These are phyloP conservation scores for Leptomonas pyrrhocoris DNA, from an alignment of 208 protist species.

Conservation along the genomic window DNA sequence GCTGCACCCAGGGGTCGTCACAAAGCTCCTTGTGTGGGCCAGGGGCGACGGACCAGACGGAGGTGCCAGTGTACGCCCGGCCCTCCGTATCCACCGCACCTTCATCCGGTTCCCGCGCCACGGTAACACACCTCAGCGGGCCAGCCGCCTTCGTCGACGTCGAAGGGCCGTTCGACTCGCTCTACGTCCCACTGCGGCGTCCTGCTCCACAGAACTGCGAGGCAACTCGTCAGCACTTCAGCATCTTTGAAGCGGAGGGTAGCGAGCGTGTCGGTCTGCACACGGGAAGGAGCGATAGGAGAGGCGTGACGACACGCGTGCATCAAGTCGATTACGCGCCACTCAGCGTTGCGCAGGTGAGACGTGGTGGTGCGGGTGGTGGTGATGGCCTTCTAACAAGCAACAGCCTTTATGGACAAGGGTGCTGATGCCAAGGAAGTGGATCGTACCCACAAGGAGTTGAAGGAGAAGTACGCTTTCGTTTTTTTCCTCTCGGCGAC, in stretches of 20 bases:
- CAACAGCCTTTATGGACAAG: slow-evolving; percentile 11
- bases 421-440: not conserved
- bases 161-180: slow-evolving; percentile 14
- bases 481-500: no score
- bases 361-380: not conserved
- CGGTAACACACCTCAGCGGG: slow-evolving; percentile 31
- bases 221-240: slow-evolving; percentile 34
- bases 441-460: no score
- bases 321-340: not conserved
- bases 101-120: slow-evolving; percentile 16
- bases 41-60: not conserved
- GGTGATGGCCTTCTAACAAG: slow-evolving; percentile 7
- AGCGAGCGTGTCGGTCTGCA: not conserved
- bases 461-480: not conserved
- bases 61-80: not conserved
- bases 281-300: not conserved
- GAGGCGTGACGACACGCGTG: not conserved
- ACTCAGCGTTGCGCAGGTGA: not conserved
- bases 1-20: not conserved
- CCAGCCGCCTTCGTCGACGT: slow-evolving; percentile 28
- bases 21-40: not conserved
- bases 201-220: slow-evolving; percentile 19
- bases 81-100: slow-evolving; percentile 2
- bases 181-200: slow-evolving; percentile 29
- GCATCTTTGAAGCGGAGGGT: slow-evolving; percentile 21